Base-by-base conservation (phyloP, 257 asterid species). In the Handroanthus guayacan region DNA sequence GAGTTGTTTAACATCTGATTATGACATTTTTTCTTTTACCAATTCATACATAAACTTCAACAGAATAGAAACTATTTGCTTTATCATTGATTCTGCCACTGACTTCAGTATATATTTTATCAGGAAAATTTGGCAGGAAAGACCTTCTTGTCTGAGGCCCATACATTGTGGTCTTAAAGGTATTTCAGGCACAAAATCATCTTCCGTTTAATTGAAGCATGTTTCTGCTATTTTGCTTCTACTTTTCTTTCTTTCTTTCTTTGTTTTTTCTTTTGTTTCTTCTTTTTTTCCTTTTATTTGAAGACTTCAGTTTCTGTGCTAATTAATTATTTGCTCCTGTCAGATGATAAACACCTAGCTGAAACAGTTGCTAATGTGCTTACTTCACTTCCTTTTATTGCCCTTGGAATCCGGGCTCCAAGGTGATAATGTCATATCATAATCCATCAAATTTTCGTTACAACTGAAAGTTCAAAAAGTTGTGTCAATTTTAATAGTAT, bases 371-470 rank as follows among this genome's bases (percentile, higher is more conserved):
- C 67, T 44, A 94, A 92, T 82, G 96, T 94, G 78, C 89, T 94
- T 62, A 94, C 99, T 11, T 94, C 99, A 50, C 91, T 94, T 84
- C 99, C 99, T 62, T 94, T 94, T 80, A 82, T 94, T 80, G 91
- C 87, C 34, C 95, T 94, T 55, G 99, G 97, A 45, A 52, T 94
- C 67, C 94, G 83, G 76, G 86, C 92, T 45, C 96, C 99, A 20
- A 89, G 97, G 97, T 90, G 62, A 82, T 82, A 41, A 74, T 55
- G 9, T 41, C 63, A 47, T 54, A 67, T 25, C 31, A 25, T 25
- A 25, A 25, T 63, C 76, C 54, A 70, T 65, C 67, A 16, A 31
- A 79, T 45, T 51, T 82, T 54, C 73, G 25, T n/a, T 38, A n/a
- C 62, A 43, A 55, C 63, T 50, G 25, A 52, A 39, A 25, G 5